A percentile compares a stretch with the other conserved stretches of the same genome.
Conservation (phyloP, 2,329 filamentous ascomycete genomes). For the Penicillium sp. region DNA sequence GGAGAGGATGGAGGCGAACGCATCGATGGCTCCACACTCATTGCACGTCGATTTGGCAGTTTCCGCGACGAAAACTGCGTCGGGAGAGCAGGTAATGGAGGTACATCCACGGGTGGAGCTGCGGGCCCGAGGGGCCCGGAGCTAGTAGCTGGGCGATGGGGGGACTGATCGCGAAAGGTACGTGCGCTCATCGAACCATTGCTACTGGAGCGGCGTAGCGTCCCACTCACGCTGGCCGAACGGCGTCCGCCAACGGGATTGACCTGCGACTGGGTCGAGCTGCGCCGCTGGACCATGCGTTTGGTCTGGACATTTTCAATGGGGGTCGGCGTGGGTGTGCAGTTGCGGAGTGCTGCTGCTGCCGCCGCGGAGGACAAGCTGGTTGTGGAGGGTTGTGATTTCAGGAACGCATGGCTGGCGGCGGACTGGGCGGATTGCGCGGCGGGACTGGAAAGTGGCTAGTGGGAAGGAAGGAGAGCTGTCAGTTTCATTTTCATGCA, state of each 20-base stretch:
- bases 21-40: conserved; percentile 45
- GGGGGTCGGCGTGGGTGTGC: conserved; percentile 67
- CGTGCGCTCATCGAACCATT: conserved; percentile 77
- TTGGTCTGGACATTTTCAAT: conserved; percentile 81
- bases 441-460: conserved; percentile 57
- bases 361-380: conserved; percentile 77
- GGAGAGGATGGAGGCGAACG: conserved; percentile 41
- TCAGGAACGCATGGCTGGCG: conserved; percentile 71
- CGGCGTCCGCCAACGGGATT: conserved; percentile 40
- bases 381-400: conserved; percentile 53
- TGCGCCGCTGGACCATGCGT: conserved; percentile 64
- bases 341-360: conserved; percentile 70
- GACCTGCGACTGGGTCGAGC: conserved; percentile 61
- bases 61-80: conserved; percentile 35
- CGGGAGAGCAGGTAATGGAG: conserved; percentile 69
- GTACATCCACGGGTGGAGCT: conserved; percentile 42
- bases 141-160: conserved; percentile 37
- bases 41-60: conserved; percentile 35
- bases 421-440: conserved; percentile 69
- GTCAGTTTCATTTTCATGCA: conserved; percentile 9
- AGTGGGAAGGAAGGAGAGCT: conserved; percentile 14
- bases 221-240: conserved; percentile 32
- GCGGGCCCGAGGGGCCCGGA: conserved; percentile 38
- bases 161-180: conserved; percentile 73
- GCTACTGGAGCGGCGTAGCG: conserved; percentile 58